Evolutionary conservation across 306 rosid species (phyloP).

Genomic region (Crataegus laevigata): DNA sequence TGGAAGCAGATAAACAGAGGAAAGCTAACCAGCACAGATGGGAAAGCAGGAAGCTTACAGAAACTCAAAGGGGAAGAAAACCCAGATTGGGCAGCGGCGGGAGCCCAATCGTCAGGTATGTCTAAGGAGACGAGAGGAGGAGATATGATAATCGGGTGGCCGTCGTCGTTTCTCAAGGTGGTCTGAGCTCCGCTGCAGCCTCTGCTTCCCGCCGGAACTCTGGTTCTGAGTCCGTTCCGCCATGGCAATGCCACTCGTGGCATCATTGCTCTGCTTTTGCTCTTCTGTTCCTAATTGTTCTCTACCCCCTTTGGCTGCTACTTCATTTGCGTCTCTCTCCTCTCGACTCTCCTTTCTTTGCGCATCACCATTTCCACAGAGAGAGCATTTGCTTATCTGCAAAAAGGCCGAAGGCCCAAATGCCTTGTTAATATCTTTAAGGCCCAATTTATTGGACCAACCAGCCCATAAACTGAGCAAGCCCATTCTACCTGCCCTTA

Average conservation of each 20-base stretch:
- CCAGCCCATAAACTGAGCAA: too few species aligned
- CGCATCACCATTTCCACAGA: neutral
- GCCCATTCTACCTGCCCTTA: too few species aligned
- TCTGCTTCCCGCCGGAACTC: conserved; percentile 27
- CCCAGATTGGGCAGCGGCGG: conserved; percentile 18
- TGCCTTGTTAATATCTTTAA: too few species aligned
- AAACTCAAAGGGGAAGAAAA: conserved; percentile 19
- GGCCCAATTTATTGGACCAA: too few species aligned
- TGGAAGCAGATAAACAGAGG: neutral
- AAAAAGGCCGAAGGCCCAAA: neutral
- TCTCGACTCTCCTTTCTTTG: neutral
- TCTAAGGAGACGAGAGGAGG: conserved; percentile 72
- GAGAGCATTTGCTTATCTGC: neutral
- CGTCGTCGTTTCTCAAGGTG: conserved; percentile 15
- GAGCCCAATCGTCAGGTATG: conserved; percentile 65
- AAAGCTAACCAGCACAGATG: neutral
- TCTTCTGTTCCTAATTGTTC: neutral
- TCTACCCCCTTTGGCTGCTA: neutral
- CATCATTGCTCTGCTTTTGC: conserved; percentile 4
- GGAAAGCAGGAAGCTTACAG: conserved; percentile 30
- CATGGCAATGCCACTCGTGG: conserved; percentile 29
- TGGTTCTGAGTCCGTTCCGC: conserved; percentile 30
- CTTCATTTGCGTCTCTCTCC: neutral
- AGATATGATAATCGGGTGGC: conserved; percentile 44
- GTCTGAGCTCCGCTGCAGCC: conserved; percentile 21